Evolutionary conservation across 305 asterid genomes (phyloP), one percentile per base, ranked within the genome.

Genomic region (Caryopteris hybrid): DNA sequence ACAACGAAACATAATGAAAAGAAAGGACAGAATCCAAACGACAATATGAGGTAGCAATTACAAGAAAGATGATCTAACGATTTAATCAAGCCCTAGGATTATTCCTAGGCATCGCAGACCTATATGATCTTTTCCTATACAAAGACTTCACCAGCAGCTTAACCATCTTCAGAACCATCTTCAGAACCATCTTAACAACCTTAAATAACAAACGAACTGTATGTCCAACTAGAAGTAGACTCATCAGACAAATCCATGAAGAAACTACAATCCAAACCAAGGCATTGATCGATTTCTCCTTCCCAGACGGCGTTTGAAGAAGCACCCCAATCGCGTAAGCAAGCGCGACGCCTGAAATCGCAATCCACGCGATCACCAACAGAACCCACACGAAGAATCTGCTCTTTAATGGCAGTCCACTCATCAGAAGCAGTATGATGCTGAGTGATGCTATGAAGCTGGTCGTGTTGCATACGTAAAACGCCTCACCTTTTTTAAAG

Each of bases 351-450:
- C 83, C 55, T 0, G 86, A 54, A 7, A 82, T 74, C 2, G 88
- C 78, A 14, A 82, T 18, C 81, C 88, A 86, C 27, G 84, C 80
- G 34, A 69, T 62, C 16, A 80, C 51, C 69, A 74, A 59, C 71
- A 84, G 69, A 31, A 66, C 22, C 83, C 84, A 80, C 69, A 81
- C 53, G 21, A 77, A 62, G 2, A 75, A 3, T 39, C 39, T 69
- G 33, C 29, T 47, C 33, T 36, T 75, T 2, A 82, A 12, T 4
- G 86, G 85, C 59, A 84, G 52, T 6, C 88, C 86, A 62, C 89
- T 84, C 54, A 78, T 78, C 33, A 84, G 62, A 18, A 86, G 31
- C 66, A 84, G 58, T 21, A 84, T 84, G 53, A 79, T 83, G 72
- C 83, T 78, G 16, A 79, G 76, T 10, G 83, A 83, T 22, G 88